A percentile compares a stretch with the other conserved stretches of the same genome.
These are phyloP conservation scores for Coprinellus micaceus DNA, from an alignment of 768 basidiomycete species.

Conservation along the genomic window DNA sequence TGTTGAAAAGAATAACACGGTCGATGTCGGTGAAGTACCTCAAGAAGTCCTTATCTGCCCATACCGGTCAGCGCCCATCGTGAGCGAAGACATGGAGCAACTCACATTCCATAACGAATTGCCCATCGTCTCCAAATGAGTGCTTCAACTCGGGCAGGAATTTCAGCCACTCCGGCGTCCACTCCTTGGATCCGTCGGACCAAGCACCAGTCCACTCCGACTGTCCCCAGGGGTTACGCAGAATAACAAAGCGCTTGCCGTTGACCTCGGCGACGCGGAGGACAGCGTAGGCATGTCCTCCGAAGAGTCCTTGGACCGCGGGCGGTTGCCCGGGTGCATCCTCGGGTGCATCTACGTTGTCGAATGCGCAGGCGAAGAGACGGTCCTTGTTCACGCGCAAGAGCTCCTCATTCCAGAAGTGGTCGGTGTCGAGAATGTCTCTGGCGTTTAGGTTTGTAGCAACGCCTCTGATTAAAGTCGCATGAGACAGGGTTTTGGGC, in stretches of 20 bases:
- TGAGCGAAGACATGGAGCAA: not conserved
- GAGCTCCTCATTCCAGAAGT: conserved; percentile 52
- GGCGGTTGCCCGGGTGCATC: not conserved
- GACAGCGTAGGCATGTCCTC: conserved; percentile 41
- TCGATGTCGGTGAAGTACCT: conserved; percentile 36
- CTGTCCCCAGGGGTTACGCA: conserved; percentile 44
- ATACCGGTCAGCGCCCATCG: not conserved
- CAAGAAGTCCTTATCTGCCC: conserved; percentile 34
- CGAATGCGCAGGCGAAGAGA: conserved; percentile 43
- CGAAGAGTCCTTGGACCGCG: conserved; percentile 27
- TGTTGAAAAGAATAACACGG: conserved; percentile 37
- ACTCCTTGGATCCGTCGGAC: conserved; percentile 43
- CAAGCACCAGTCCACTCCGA: conserved; percentile 41
- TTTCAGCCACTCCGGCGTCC: conserved; percentile 38
- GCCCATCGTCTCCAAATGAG: conserved; percentile 39
- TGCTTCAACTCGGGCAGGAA: conserved; percentile 34
- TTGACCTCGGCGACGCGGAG: conserved; percentile 35
- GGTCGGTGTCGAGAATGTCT: conserved; percentile 43
- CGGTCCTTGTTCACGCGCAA: conserved; percentile 39
- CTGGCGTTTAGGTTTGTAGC: conserved; percentile 31
- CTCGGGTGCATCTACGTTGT: conserved; percentile 21
- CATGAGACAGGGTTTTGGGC: too few species aligned
- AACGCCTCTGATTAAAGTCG: conserved; percentile 30
- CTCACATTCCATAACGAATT: conserved; percentile 30
- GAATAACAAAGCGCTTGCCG: conserved; percentile 44